A percentile compares a stretch with the other conserved stretches of the same genome.
Conservation (phyloP, 2,329 filamentous ascomycete species). For the Parasarocladium wereldwijsianum region DNA sequence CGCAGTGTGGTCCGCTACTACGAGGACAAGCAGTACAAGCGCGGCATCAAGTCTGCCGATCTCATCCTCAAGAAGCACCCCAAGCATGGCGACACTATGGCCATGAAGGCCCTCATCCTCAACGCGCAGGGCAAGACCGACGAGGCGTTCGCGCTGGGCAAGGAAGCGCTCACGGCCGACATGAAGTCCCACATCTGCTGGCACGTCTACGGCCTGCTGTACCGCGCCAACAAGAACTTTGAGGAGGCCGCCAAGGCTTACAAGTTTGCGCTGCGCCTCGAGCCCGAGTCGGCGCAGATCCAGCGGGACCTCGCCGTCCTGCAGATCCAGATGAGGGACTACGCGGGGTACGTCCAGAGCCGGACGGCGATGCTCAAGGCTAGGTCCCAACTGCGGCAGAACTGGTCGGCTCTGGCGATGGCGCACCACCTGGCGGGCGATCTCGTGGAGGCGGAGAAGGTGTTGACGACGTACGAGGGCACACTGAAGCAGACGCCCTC, state of each 20-base stretch:
- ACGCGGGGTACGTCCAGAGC: slow-evolving; percentile 82
- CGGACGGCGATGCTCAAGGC: slow-evolving; percentile 77
- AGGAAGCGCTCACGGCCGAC: slow-evolving; percentile 81
- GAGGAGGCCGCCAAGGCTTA: slow-evolving; percentile 99
- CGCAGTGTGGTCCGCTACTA: slow-evolving; percentile 89
- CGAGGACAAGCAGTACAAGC: slow-evolving; percentile 96
- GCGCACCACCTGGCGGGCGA: slow-evolving; percentile 86
- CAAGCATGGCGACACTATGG: slow-evolving; percentile 94
- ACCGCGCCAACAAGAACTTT: slow-evolving; percentile 90
- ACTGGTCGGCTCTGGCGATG: slow-evolving; percentile 94
- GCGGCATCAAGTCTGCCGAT: slow-evolving; percentile 84
- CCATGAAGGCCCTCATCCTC: slow-evolving; percentile 96
- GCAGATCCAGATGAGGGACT: slow-evolving; percentile 94
- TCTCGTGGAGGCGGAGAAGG: slow-evolving; percentile 72
- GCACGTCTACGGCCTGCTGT: slow-evolving; percentile 95
- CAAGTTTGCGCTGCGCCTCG: slow-evolving; percentile 82
- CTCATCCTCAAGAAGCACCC: slow-evolving; percentile 91
- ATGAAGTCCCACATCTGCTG: slow-evolving; percentile 99
- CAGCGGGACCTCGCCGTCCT: slow-evolving; percentile 85
- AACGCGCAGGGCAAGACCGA: slow-evolving; percentile 85
- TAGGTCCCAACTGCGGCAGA: slow-evolving; percentile 68
- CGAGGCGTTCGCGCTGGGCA: slow-evolving; percentile 86
- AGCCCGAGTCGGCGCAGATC: slow-evolving; percentile 90
- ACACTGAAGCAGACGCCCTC: slow-evolving; percentile 72
- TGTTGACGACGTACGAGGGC: slow-evolving; percentile 83